Evolutionary conservation across 2,329 filamentous ascomycete genomes (phyloP).

Genomic region (Beauveria sp.): DNA sequence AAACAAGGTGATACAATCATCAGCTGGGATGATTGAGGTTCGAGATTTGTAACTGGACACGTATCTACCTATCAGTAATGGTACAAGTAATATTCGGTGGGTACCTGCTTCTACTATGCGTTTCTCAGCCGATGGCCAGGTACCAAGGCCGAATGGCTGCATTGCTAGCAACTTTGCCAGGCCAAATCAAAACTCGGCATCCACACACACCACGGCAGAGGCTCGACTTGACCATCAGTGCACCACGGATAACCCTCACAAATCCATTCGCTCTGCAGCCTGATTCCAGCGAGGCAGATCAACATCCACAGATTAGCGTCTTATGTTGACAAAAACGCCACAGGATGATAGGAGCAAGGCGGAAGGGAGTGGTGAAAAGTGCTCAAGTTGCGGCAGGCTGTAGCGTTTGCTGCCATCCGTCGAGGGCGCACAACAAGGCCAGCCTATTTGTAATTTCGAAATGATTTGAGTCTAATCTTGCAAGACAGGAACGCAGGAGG

Average conservation of each 20-base stretch:
- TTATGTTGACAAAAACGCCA: neutral
- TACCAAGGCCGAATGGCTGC: neutral
- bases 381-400: neutral
- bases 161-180: neutral
- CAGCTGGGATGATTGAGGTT: neutral
- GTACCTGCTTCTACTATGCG: neutral
- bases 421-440: neutral
- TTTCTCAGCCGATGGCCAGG: neutral
- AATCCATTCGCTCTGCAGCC: neutral
- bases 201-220: conserved; percentile 3
- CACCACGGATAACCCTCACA: neutral
- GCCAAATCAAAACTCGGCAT: neutral
- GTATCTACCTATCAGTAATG: neutral
- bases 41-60: neutral
- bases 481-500: too few relatives aligned
- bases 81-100: neutral
- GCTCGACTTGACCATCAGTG: neutral
- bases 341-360: neutral
- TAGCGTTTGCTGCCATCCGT: neutral
- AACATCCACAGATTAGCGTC: neutral
- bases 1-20: neutral
- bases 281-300: neutral
- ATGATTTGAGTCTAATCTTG: too few relatives aligned
- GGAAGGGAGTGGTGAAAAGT: neutral
- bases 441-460: too few relatives aligned